These are phyloP conservation scores for Solanum tarijense DNA, from an alignment of 257 asterid genomes.

Conservation along the genomic window DNA sequence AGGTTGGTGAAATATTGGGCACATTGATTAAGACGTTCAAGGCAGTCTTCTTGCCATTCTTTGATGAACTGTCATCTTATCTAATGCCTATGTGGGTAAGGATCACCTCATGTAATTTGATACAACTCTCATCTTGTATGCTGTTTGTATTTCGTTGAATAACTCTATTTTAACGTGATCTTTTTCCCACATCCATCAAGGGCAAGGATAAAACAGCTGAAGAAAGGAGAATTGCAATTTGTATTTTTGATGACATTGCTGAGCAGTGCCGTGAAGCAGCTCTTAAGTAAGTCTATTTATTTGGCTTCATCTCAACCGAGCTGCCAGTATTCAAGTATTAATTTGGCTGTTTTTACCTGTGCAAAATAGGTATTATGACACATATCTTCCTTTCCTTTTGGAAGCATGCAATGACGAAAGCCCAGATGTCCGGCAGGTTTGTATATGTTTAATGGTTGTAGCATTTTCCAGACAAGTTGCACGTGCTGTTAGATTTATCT, in stretches of 20 bases:
- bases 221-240: constrained; percentile 96
- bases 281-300: constrained; percentile 35
- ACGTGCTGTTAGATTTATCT: background rate
- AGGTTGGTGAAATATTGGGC: constrained; percentile 96
- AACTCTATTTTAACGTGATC: background rate
- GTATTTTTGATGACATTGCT: constrained; percentile 97
- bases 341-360: background rate
- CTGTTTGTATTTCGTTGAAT: background rate
- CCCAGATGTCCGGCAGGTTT: constrained; percentile 92
- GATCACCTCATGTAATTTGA: background rate
- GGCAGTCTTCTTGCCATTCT: constrained; percentile 90
- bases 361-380: constrained; percentile 69
- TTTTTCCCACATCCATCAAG: constrained; percentile 17
- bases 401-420: constrained; percentile 96
- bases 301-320: background rate
- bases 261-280: constrained; percentile 95
- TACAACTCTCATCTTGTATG: background rate
- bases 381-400: constrained; percentile 87
- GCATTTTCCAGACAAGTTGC: background rate
- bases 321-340: background rate
- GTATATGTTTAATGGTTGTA: background rate
- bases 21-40: constrained; percentile 87
- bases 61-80: constrained; percentile 80
- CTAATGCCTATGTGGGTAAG: constrained; percentile 99
- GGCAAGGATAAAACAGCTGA: constrained; percentile 95